Evolutionary conservation across 2,329 filamentous ascomycete genomes (phyloP).

Genomic region (Xylariaceae sp.): DNA sequence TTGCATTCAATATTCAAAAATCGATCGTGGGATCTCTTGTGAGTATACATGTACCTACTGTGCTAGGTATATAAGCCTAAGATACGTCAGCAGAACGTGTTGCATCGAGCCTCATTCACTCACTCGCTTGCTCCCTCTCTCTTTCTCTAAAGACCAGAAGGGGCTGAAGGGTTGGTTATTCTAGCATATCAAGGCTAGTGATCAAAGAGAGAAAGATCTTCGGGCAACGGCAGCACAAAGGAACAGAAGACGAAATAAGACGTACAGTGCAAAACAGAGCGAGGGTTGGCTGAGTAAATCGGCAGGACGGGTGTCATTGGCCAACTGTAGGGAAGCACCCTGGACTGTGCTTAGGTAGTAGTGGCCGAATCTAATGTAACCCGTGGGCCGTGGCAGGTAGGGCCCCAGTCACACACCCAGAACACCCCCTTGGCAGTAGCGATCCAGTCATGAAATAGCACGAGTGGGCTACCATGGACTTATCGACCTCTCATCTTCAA

Average conservation of each 20-base stretch:
- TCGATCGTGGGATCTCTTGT: background rate
- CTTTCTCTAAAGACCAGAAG: too few species aligned
- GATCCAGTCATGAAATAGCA: slow-evolving; percentile 20
- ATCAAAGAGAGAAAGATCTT: background rate
- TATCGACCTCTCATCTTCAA: slow-evolving; percentile 11
- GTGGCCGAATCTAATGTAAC: slow-evolving; percentile 21
- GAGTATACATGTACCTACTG: too few species aligned
- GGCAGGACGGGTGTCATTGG: background rate
- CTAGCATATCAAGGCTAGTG: too few species aligned
- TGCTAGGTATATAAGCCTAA: too few species aligned
- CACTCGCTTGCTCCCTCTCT: too few species aligned
- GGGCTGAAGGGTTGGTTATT: too few species aligned
- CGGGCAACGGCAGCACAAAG: background rate
- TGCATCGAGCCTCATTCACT: too few species aligned
- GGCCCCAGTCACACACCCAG: background rate
- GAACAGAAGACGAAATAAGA: background rate
- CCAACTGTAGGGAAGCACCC: background rate
- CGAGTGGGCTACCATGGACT: slow-evolving; percentile 5
- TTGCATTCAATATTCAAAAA: background rate
- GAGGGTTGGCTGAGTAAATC: background rate
- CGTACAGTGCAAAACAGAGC: background rate
- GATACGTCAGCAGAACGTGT: too few species aligned
- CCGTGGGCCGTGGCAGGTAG: background rate
- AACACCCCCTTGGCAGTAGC: slow-evolving; percentile 8
- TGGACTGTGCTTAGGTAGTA: slow-evolving; percentile 18